These are phyloP conservation scores for Pythium pyrilobum DNA, from an alignment of 352 stramenopile species.

Conservation along the genomic window DNA sequence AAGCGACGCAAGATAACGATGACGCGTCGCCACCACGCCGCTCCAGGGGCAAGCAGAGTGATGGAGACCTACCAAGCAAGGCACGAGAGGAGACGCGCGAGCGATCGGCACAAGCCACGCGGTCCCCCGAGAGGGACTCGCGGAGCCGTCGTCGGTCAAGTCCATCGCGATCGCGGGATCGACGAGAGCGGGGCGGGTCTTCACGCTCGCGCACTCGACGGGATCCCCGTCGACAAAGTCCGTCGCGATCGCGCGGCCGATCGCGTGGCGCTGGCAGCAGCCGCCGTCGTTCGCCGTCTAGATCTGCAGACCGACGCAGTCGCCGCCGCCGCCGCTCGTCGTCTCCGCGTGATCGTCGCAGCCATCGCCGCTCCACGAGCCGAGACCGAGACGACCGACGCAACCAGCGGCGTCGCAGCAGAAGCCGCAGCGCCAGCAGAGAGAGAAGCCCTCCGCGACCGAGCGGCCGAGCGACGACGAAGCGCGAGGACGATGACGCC, in stretches of 20 bases:
- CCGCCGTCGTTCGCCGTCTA: not conserved
- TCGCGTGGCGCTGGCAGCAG: not conserved
- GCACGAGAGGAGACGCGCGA: too few relatives aligned
- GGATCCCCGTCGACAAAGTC: not conserved
- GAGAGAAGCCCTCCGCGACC: not conserved
- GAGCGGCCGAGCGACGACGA: not conserved
- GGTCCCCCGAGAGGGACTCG: too few relatives aligned
- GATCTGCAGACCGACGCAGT: slow-evolving; percentile 22
- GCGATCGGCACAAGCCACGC: too few relatives aligned
- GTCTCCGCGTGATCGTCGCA: slow-evolving; percentile 1
- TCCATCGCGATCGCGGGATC: not conserved
- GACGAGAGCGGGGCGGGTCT: not conserved
- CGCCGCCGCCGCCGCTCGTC: slow-evolving; percentile 1
- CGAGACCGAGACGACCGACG: not conserved
- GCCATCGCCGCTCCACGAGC: not conserved
- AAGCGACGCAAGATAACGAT: not conserved
- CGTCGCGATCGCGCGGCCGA: not conserved
- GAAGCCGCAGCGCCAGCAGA: slow-evolving; percentile 1
- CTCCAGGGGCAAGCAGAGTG: not conserved
- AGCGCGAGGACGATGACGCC: not conserved
- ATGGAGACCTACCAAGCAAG: slow-evolving; percentile 6
- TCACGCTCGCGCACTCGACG: not conserved
- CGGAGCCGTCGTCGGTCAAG: not conserved
- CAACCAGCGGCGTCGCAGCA: not conserved
- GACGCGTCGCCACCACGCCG: slow-evolving; percentile 13